Evolutionary conservation across 2,329 filamentous ascomycete genomes (phyloP).

Genomic region (Aspergillus flavus): DNA sequence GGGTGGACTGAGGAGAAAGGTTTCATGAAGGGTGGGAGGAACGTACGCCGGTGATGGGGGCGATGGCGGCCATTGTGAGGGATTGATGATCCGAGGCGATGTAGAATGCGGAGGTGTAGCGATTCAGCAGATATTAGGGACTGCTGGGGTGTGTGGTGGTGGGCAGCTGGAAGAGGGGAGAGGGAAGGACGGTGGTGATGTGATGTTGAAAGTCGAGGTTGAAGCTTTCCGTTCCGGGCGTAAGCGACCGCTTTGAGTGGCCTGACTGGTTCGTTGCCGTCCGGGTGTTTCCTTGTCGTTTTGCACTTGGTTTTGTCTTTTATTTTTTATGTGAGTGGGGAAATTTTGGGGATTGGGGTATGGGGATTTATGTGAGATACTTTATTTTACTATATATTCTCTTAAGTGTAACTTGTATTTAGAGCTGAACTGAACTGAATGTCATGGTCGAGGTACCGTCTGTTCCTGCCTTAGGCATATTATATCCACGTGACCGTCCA

Average conservation of each 20-base stretch:
- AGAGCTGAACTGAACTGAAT: not conserved
- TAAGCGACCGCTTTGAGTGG: conserved; percentile 38
- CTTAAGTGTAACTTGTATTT: not conserved
- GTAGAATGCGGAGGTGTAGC: conserved; percentile 4
- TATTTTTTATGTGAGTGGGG: not conserved
- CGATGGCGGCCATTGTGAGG: conserved; percentile 46
- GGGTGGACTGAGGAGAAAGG: not conserved
- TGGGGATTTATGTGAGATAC: not conserved
- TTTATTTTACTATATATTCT: not conserved
- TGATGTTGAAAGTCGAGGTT: conserved; percentile 30
- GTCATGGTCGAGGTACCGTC: not conserved
- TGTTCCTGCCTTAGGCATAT: conserved; percentile 18
- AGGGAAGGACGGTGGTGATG: conserved; percentile 28
- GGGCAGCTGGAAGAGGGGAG: conserved; percentile 24
- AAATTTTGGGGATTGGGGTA: not conserved
- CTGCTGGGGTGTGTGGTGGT: conserved; percentile 27
- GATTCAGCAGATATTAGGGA: conserved; percentile 23
- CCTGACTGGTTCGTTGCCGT: conserved; percentile 32
- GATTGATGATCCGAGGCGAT: conserved; percentile 21
- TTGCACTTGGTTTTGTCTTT: not conserved
- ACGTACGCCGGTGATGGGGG: conserved; percentile 53
- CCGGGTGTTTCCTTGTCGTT: not conserved
- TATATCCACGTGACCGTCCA: conserved; percentile 26
- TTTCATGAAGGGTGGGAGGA: conserved; percentile 2
- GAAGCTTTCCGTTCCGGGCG: conserved; percentile 41